Percentiles rank a stretch among this genome's conserved stretches.
Evolutionary conservation across 495 filamentous ascomycete species (phyloP).

Genomic region (Xylaria telfairii): DNA sequence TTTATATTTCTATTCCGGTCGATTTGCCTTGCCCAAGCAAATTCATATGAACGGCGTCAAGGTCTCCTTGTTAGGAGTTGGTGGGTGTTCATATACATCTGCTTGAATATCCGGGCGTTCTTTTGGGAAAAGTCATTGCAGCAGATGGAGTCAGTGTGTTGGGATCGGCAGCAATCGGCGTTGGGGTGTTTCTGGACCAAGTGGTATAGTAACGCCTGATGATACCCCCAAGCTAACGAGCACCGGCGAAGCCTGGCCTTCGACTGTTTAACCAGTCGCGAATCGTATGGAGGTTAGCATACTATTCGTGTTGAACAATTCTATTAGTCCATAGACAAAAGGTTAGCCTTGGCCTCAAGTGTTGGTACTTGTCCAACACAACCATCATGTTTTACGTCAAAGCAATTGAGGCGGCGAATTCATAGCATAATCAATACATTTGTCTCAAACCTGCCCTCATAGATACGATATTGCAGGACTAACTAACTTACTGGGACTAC

Average conservation of each 20-base stretch:
- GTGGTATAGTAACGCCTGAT: slow-evolving; percentile 33
- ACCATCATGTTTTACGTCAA: not conserved
- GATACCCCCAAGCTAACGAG: slow-evolving; percentile 33
- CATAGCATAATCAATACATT: not conserved
- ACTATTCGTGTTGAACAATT: not conserved
- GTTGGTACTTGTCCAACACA: slow-evolving; percentile 13
- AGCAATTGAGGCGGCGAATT: not conserved
- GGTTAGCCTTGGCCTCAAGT: not conserved
- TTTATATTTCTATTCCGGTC: slow-evolving; percentile 28
- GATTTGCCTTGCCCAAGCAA: slow-evolving; percentile 20
- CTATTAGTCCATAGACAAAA: slow-evolving; percentile 13
- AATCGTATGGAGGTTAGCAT: not conserved
- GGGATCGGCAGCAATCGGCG: slow-evolving; percentile 27
- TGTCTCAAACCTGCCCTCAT: not conserved
- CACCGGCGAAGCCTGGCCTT: not conserved
- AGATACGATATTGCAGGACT: not conserved
- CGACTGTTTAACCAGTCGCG: not conserved
- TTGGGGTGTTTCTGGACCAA: slow-evolving; percentile 37
- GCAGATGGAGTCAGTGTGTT: slow-evolving; percentile 6
- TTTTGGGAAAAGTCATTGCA: slow-evolving; percentile 16
- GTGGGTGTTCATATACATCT: slow-evolving; percentile 14
- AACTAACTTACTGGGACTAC: not conserved
- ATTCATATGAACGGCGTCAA: slow-evolving; percentile 12
- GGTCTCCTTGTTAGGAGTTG: not conserved
- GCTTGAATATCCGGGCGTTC: slow-evolving; percentile 28